These are phyloP conservation scores for Striga hermonthica DNA, from an alignment of 305 asterid genomes.

Conservation along the genomic window DNA sequence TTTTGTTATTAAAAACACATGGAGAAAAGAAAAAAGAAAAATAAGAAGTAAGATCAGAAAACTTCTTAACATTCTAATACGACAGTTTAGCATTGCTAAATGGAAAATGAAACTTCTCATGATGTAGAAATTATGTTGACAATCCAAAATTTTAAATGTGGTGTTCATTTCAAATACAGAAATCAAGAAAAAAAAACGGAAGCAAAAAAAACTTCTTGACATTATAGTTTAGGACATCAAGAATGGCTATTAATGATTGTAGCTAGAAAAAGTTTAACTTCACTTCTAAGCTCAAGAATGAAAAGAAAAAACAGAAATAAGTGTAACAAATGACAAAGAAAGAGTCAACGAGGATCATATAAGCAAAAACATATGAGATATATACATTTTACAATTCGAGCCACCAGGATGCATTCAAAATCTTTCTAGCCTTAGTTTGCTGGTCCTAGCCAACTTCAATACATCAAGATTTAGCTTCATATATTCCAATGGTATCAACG, in stretches of 20 bases:
- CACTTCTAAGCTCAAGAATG: background rate
- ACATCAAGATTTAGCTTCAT: conserved; percentile 13
- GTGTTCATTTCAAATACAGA: conserved; percentile 11
- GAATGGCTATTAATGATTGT: background rate
- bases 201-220: background rate
- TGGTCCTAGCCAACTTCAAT: conserved; percentile 1
- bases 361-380: background rate
- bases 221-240: background rate
- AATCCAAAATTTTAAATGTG: conserved; percentile 4
- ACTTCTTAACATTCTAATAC: background rate
- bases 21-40: background rate
- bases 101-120: conserved; percentile 4
- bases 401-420: conserved; percentile 7
- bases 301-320: background rate
- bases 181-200: background rate
- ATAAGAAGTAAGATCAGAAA: background rate
- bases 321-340: background rate
- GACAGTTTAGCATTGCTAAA: background rate
- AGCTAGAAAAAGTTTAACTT: conserved; percentile 8
- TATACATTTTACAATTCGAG: background rate
- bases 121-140: background rate
- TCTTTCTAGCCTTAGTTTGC: background rate
- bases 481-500: conserved; percentile 17
- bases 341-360: background rate
- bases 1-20: too few relatives aligned